Conservation (phyloP, 345 rosid species). For the Acer yangbiense region DNA sequence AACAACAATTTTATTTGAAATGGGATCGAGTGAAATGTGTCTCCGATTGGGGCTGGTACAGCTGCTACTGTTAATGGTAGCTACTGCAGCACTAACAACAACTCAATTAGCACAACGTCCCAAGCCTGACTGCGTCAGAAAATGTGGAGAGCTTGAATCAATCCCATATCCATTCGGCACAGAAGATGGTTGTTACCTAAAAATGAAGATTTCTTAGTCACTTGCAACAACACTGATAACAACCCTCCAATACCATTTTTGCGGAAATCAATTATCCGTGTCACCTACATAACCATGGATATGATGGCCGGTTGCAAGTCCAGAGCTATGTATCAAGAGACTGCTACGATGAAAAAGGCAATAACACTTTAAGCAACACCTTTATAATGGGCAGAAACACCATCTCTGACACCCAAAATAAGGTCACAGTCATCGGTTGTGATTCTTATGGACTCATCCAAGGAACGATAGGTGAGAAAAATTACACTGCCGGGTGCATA, state of each 20-base stretch:
- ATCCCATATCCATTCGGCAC: conserved; percentile 46
- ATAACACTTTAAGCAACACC: fast-evolving
- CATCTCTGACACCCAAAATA: conserved; percentile 21
- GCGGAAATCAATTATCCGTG: neutral
- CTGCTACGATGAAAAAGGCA: neutral
- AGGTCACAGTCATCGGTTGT: conserved; percentile 32
- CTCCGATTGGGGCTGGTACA: neutral
- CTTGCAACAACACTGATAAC: conserved; percentile 11
- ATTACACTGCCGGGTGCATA: conserved; percentile 20
- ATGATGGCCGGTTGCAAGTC: conserved; percentile 24
- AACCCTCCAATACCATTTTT: neutral
- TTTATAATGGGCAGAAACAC: neutral
- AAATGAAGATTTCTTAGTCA: conserved; percentile 22
- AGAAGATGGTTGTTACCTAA: conserved; percentile 26
- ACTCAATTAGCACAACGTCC: neutral
- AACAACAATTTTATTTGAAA: too few species aligned
- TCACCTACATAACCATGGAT: conserved; percentile 7
- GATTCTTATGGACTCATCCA: conserved; percentile 18
- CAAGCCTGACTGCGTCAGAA: conserved; percentile 7
- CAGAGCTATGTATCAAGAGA: neutral
- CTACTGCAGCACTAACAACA: conserved; percentile 2
- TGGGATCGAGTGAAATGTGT: neutral
- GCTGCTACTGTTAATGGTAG: conserved; percentile 15
- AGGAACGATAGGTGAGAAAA: neutral
- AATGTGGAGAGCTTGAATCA: conserved; percentile 31